Evolutionary conservation across 352 stramenopile species (phyloP).

Genomic region (Lagenidium giganteum): DNA sequence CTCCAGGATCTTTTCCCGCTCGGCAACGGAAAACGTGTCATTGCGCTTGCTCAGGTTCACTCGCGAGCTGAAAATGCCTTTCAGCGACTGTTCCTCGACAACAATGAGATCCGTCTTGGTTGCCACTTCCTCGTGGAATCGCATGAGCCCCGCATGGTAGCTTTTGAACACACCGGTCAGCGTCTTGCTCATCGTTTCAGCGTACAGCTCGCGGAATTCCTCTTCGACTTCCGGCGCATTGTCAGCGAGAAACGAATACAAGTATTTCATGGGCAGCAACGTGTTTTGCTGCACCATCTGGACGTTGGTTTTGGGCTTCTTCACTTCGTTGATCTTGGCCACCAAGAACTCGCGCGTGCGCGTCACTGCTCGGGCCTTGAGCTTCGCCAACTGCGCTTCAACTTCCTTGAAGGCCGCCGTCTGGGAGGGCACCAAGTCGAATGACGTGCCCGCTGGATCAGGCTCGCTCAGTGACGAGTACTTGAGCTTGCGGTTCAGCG

Average conservation of each 20-base stretch:
- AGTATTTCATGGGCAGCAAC: slow-evolving; percentile 94
- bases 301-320: slow-evolving; percentile 97
- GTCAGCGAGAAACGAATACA: slow-evolving; percentile 93
- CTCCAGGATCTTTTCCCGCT: slow-evolving; percentile 88
- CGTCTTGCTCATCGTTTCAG: slow-evolving; percentile 96
- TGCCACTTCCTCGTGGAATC: slow-evolving; percentile 93
- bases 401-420: slow-evolving; percentile 93
- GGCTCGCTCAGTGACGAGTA: slow-evolving; percentile 76
- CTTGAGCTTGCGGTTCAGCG: slow-evolving; percentile 91
- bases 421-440: slow-evolving; percentile 84
- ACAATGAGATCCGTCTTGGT: slow-evolving; percentile 92
- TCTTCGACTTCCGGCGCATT: slow-evolving; percentile 91
- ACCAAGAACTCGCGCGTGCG: slow-evolving; percentile 93
- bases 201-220: slow-evolving; percentile 96
- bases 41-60: slow-evolving; percentile 95
- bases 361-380: slow-evolving; percentile 68
- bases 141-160: slow-evolving; percentile 94
- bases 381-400: slow-evolving; percentile 87
- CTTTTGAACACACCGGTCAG: slow-evolving; percentile 94
- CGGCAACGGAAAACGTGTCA: slow-evolving; percentile 92
- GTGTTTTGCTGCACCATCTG: slow-evolving; percentile 98
- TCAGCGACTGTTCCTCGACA: slow-evolving; percentile 92
- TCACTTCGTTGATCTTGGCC: slow-evolving; percentile 90
- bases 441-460: slow-evolving; percentile 59
- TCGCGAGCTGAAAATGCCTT: slow-evolving; percentile 76